A percentile compares a stretch with the other conserved stretches of the same genome.
phyloP scores from a whole-genome alignment of 495 filamentous ascomycete species.

The Hypoxylon trugodes region DNA sequence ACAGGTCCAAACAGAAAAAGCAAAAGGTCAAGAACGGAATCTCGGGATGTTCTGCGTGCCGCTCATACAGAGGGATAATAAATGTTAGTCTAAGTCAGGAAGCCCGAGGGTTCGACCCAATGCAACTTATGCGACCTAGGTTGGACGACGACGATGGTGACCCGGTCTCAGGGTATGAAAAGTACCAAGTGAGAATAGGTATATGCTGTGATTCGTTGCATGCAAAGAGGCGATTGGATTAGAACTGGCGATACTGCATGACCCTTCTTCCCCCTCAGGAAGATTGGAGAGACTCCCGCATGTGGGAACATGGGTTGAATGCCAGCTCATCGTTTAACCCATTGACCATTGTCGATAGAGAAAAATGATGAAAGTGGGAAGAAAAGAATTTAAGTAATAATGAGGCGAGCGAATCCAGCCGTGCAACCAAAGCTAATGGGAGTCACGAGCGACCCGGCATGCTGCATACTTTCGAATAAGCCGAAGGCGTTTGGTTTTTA shows the following conservation, averaged over 20 bases:
- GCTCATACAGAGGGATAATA: slow-evolving; percentile 2
- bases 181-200: slow-evolving; percentile 13
- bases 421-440: slow-evolving; percentile 16
- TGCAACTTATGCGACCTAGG: not conserved
- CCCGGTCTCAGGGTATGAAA: slow-evolving; percentile 7
- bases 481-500: not conserved
- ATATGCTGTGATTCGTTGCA: slow-evolving; percentile 40
- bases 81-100: slow-evolving; percentile 10
- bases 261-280: slow-evolving; percentile 22
- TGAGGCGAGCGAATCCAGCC: slow-evolving; percentile 24
- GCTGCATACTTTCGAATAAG: not conserved
- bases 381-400: not conserved
- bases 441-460: not conserved
- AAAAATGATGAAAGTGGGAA: slow-evolving; percentile 21
- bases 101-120: not conserved
- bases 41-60: slow-evolving; percentile 8
- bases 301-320: slow-evolving; percentile 26
- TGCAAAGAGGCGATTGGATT: slow-evolving; percentile 33
- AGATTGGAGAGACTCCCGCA: slow-evolving; percentile 32
- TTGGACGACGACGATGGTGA: slow-evolving; percentile 17
- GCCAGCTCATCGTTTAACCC: slow-evolving; percentile 37
- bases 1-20: slow-evolving; percentile 15
- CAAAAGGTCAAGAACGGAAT: slow-evolving; percentile 5
- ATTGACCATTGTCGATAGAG: slow-evolving; percentile 30
- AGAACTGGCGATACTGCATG: slow-evolving; percentile 39